phyloP scores from a whole-genome alignment of 2,329 filamentous ascomycete species.

The Niveomyces coronatus region DNA sequence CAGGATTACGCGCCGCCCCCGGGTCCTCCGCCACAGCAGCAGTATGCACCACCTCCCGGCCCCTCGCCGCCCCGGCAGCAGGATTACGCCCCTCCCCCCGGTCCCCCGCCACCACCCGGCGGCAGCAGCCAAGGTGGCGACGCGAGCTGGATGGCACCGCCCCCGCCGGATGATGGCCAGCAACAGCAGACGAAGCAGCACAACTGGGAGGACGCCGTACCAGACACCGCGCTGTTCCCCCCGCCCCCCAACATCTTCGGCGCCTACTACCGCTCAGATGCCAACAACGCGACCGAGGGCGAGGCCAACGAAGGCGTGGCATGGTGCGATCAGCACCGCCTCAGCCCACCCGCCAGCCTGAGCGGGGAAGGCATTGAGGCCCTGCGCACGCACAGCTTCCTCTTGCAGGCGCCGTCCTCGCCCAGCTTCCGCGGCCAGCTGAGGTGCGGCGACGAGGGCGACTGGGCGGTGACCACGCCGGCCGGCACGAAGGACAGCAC shows the following conservation, averaged over 20 bases:
- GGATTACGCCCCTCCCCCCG: constrained; percentile 25
- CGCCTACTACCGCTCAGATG: constrained; percentile 53
- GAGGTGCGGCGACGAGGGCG: constrained; percentile 34
- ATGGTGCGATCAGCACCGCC: constrained; percentile 54
- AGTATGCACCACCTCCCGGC: constrained; percentile 24
- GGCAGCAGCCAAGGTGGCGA: no score
- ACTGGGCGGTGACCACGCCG: constrained; percentile 37
- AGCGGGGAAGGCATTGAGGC: constrained; percentile 35
- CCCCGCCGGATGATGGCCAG: constrained; percentile 13
- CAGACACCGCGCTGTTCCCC: constrained; percentile 62
- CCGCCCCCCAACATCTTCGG: constrained; percentile 59
- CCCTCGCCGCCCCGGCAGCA: constrained; percentile 19
- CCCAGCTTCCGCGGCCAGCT: constrained; percentile 37
- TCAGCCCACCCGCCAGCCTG: constrained; percentile 43
- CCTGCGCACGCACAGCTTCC: constrained; percentile 41
- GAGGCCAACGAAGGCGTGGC: constrained; percentile 53
- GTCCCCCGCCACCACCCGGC: constrained; percentile 21
- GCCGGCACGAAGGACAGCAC: constrained; percentile 46
- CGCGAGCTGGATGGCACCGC: constrained; percentile 17
- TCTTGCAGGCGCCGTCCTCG: constrained; percentile 42
- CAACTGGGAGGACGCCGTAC: constrained; percentile 61
- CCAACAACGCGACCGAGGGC: constrained; percentile 56
- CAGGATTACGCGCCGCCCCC: constrained; percentile 17
- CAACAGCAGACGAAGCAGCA: constrained; percentile 38
- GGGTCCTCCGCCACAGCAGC: constrained; percentile 22